Evolutionary conservation across 148 eudicot species (phyloP).

Genomic region (Hydrangea macrophylla): DNA sequence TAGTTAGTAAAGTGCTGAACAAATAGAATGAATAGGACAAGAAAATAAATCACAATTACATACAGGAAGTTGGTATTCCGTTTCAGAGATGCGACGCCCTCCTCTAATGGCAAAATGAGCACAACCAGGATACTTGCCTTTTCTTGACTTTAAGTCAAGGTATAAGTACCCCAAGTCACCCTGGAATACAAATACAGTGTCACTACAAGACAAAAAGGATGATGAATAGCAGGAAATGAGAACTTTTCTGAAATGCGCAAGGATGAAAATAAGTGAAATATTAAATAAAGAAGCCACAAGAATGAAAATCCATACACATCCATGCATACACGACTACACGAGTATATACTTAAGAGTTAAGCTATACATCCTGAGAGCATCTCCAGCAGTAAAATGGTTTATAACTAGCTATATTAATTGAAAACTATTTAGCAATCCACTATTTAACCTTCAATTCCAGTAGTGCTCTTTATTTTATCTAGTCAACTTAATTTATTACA

Average conservation of each 20-base stretch:
- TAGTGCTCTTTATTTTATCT: too few relatives aligned
- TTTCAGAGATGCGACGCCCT: constrained; percentile 75
- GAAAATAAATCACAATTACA: constrained; percentile 16
- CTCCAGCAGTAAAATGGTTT: too few relatives aligned
- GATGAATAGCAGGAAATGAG: not conserved
- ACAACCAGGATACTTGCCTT: constrained; percentile 84
- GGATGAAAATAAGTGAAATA: not conserved
- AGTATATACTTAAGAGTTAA: too few relatives aligned
- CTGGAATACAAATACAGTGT: constrained; percentile 35
- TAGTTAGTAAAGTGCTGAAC: not conserved
- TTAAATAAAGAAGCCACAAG: constrained; percentile 6
- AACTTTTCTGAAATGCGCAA: not conserved
- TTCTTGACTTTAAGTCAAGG: constrained; percentile 88
- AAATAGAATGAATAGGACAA: not conserved
- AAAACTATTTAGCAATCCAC: too few relatives aligned
- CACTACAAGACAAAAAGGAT: constrained; percentile 1
- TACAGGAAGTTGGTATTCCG: constrained; percentile 95
- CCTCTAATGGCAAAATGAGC: constrained; percentile 99
- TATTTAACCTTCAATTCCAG: too few relatives aligned
- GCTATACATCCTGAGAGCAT: too few relatives aligned
- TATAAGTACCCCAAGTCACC: constrained; percentile 93
- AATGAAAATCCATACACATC: too few relatives aligned
- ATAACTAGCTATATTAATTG: too few relatives aligned
- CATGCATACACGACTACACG: too few relatives aligned
- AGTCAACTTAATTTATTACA: too few relatives aligned